Evolutionary conservation across 2,329 filamentous ascomycete genomes (phyloP), one percentile per base, ranked within the genome.

Genomic region (Fusarium sp.): DNA sequence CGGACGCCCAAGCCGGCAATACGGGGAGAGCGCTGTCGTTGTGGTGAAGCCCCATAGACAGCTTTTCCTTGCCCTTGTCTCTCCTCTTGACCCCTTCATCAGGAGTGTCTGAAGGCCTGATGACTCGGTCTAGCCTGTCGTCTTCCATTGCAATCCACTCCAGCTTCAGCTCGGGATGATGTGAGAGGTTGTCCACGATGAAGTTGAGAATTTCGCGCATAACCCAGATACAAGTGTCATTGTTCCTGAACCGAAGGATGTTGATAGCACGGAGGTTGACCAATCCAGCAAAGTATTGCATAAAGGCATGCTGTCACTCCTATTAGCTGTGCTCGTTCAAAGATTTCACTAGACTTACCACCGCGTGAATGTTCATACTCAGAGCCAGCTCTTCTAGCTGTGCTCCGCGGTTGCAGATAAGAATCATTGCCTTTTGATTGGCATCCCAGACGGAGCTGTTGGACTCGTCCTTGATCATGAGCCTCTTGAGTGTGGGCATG

Each of bases 401-500:
- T 49, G 75, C 79, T 1, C 85, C 87, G 23, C 79, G 81, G 5
- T 76, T 80, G 71, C 86, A 87, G 4, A 89, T 80, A n/a, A 88
- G 76, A 58, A 83, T 77, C 61, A 86, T 82, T 0, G 85, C 83
- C 74, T 85, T 86, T 46, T 84, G 81, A 61, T 89, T 83, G 4
- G 84, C 70, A 72, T 89, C 87, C 89, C 89, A 91, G 6, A 79
- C 77, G 6, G 78, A 74, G 46, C 83, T 81, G 29, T 75, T 76
- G 2, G 77, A 76, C 54, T 87, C 82, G 69, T 90, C 88, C 72
- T 87, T 86, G 68, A 91, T 85, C 82, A 89, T 85, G 16, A 91
- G 76, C 10, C 85, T 81, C 73, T 82, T 84, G 16, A 91, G 77
- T 1, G 81, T 84, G 10, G 73, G 71, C 60, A 87, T 81, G 73